phyloP scores from a whole-genome alignment of 2,329 filamentous ascomycete genomes.

The Arthrobotrys pseudoclavata region DNA sequence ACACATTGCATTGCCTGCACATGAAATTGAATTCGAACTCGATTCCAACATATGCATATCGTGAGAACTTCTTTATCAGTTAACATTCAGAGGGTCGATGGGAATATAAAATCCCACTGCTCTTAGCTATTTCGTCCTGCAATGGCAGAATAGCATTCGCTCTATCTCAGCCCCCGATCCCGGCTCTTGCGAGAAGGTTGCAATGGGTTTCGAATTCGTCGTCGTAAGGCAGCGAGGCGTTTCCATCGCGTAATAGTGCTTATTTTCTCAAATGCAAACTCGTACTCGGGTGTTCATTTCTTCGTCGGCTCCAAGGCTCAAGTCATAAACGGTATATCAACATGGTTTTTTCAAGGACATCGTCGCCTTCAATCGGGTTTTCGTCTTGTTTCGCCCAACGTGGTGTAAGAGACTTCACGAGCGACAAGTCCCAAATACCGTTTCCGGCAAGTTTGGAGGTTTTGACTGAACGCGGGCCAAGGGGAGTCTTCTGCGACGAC shows the following conservation, averaged over 20 bases:
- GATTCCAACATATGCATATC: not conserved
- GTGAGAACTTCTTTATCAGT: not conserved
- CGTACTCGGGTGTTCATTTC: not conserved
- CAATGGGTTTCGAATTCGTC: slow-evolving; percentile 1
- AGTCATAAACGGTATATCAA: not conserved
- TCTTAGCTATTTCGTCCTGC: not conserved
- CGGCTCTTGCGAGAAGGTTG: slow-evolving; percentile 1
- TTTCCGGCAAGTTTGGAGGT: slow-evolving; percentile 47
- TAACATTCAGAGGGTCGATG: not conserved
- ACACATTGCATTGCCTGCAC: slow-evolving; percentile 27
- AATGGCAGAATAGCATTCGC: not conserved
- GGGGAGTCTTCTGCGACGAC: slow-evolving; percentile 17
- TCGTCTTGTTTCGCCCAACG: slow-evolving; percentile 2
- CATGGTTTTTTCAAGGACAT: not conserved
- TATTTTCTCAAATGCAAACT: slow-evolving; percentile 26
- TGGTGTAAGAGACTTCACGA: slow-evolving; percentile 10
- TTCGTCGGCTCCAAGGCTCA: not conserved
- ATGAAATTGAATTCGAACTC: not conserved
- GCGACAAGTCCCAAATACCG: slow-evolving; percentile 32
- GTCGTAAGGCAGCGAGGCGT: slow-evolving; percentile 15
- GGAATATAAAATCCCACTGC: not conserved
- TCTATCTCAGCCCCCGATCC: not conserved
- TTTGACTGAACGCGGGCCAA: slow-evolving; percentile 44
- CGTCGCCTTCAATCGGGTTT: not conserved
- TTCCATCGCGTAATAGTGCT: slow-evolving; percentile 31